These are phyloP conservation scores for Pestalotiopsis sp. DNA, from an alignment of 2,329 filamentous ascomycete genomes.

Conservation along the genomic window DNA sequence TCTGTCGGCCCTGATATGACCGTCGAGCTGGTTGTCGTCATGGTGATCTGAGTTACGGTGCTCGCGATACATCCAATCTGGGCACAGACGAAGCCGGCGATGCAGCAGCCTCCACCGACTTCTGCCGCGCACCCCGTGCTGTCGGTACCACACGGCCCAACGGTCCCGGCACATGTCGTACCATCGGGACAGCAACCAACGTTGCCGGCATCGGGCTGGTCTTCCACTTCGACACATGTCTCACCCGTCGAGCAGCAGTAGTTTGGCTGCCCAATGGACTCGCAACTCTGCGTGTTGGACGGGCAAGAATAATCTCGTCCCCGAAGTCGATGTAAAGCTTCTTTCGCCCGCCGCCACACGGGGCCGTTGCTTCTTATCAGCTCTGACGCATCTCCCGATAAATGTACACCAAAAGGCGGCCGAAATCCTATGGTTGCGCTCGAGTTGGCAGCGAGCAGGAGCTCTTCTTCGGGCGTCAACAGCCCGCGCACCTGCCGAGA, in stretches of 20 bases:
- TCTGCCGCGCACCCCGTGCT: conserved; percentile 67
- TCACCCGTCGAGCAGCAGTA: conserved; percentile 73
- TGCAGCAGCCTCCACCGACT: conserved; percentile 75
- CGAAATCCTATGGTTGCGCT: conserved; percentile 41
- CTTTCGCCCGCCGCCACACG: conserved; percentile 46
- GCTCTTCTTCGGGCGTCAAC: conserved; percentile 29
- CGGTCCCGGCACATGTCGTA: conserved; percentile 61
- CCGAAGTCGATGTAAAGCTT: conserved; percentile 50
- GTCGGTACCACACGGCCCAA: conserved; percentile 63
- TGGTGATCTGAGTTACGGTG: conserved; percentile 33
- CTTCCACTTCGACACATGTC: conserved; percentile 65
- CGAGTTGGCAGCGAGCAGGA: conserved; percentile 31
- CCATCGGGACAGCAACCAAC: conserved; percentile 77
- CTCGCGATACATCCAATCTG: conserved; percentile 66
- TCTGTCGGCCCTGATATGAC: conserved; percentile 35
- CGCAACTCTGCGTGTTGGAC: conserved; percentile 65
- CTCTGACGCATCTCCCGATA: conserved; percentile 20
- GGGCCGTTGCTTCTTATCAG: conserved; percentile 22
- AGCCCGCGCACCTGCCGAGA: conserved; percentile 31
- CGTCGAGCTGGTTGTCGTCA: conserved; percentile 43
- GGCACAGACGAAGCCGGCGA: conserved; percentile 70
- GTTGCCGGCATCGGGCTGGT: conserved; percentile 61
- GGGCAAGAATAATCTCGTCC: conserved; percentile 69
- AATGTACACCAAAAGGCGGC: conserved; percentile 56
- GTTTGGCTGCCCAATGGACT: conserved; percentile 64